Base-by-base conservation (phyloP, 2,329 filamentous ascomycete genomes). In the Meredithiella fracta region DNA sequence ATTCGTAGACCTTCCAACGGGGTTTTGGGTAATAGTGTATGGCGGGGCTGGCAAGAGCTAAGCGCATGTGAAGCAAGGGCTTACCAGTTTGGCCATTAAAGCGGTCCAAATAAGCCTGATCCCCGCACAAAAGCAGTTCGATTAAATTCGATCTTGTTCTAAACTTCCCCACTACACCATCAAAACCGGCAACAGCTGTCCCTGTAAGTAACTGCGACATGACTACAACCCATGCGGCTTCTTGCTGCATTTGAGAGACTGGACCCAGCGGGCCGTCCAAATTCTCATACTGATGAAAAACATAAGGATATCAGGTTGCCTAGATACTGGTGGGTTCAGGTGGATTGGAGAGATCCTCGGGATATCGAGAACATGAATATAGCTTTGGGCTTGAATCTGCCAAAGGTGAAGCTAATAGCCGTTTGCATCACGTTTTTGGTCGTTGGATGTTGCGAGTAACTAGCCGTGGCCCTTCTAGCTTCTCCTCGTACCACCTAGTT, bases 121-220 rank as follows among this genome's bases (percentile, higher is more conserved):
- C 59, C 59, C 59, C 59, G 58, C 59, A 53, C 57, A 34, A 51
- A 25, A 47, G 56, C 47, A 59, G 55, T 71, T 71, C 69, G 67
- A 71, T 67, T 65, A 60, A 69, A 64, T 71, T 71, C 69, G 68
- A 67, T 65, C 66, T 65, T 66, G 63, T 71, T 71, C 69, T 66
- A 71, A 58, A 67, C 58, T 59, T 44, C 57, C 53, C 54, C 54
- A 56, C 57, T 51, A 54, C 31, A 50, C 50, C 50, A 47, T 26
- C 37, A 50, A 53, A 53, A 57, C 56, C 34, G 47, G 23, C 37
- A 52, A 57, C 50, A 38, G 50, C 23, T 34, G 34, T 34, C 42
- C 47, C 42, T 26, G 40, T 49, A 23, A 40, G 29, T 47, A 22
- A 34, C 42, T 44, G 47, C 34, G 38, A 52, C 23, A 34, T 38